Percentiles rank a stretch among this genome's conserved stretches.
phyloP scores from a whole-genome alignment of 176 grass and related monocot species.

The Musa schizocarpa region DNA sequence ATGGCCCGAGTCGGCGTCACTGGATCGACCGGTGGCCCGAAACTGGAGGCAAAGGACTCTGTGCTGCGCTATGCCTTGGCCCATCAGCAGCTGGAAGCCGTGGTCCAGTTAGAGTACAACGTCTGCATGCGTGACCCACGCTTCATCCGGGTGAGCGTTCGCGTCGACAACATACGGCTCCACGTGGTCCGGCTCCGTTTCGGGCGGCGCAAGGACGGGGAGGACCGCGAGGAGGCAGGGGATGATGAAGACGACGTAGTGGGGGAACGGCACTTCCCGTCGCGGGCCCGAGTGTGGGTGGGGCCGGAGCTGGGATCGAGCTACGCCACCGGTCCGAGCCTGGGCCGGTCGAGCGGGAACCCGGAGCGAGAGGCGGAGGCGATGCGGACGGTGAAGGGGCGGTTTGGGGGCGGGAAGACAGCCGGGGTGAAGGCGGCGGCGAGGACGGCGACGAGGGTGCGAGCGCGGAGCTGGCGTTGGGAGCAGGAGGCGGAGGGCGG shows the following conservation, averaged over 20 bases:
- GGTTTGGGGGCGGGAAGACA: conserved; percentile 20
- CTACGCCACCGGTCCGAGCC: conserved; percentile 69
- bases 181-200: conserved; percentile 63
- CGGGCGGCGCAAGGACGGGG: conserved; percentile 20
- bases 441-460: conserved; percentile 35
- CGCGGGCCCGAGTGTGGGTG: conserved; percentile 59
- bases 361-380: conserved; percentile 62
- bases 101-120: conserved; percentile 50
- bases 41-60: conserved; percentile 38
- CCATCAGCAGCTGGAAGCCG: conserved; percentile 67
- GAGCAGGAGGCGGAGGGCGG: conserved; percentile 80
- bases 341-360: conserved; percentile 82
- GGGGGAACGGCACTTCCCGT: conserved; percentile 65
- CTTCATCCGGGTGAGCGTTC: conserved; percentile 45
- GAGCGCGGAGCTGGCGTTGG: conserved; percentile 71
- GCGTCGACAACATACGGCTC: conserved; percentile 57
- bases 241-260: conserved; percentile 24
- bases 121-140: conserved; percentile 28
- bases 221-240: conserved; percentile 1
- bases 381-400: conserved; percentile 53
- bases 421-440: conserved; percentile 41
- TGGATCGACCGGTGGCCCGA: background rate
- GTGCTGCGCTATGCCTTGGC: conserved; percentile 57
- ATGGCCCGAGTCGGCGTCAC: background rate
- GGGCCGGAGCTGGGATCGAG: conserved; percentile 52